Conservation (phyloP, 768 basidiomycete genomes). For the Phlegmacium glaucopus region DNA sequence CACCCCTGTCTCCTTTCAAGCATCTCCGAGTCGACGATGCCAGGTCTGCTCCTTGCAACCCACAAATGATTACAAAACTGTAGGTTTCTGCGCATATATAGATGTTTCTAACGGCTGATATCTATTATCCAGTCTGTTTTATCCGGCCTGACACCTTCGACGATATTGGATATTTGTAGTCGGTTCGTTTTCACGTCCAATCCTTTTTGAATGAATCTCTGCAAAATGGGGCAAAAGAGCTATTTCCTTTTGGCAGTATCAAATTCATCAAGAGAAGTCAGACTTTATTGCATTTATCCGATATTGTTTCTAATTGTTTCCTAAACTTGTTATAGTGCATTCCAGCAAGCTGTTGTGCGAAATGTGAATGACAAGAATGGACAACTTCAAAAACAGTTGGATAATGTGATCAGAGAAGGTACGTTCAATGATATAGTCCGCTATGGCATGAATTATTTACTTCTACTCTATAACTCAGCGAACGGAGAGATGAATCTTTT, state of each 20-base stretch:
- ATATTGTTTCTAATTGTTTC: slow-evolving; percentile 3
- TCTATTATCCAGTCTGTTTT: slow-evolving; percentile 63
- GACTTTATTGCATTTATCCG: neutral
- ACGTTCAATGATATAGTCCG: slow-evolving; percentile 1
- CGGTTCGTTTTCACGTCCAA: slow-evolving; percentile 40
- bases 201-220: neutral
- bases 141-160: slow-evolving; percentile 73
- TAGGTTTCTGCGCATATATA: slow-evolving; percentile 40
- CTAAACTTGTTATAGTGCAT: slow-evolving; percentile 46
- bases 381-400: slow-evolving; percentile 80
- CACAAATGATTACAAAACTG: slow-evolving; percentile 90
- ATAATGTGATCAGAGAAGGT: slow-evolving; percentile 87
- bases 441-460: neutral
- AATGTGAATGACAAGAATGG: slow-evolving; percentile 81
- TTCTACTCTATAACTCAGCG: slow-evolving; percentile 38
- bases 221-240: slow-evolving; percentile 42
- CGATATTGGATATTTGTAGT: slow-evolving; percentile 78
- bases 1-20: neutral
- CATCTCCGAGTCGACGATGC: neutral
- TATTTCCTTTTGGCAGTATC: slow-evolving; percentile 90
- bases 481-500: slow-evolving; percentile 74
- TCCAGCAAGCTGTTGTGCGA: slow-evolving; percentile 80
- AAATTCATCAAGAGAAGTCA: slow-evolving; percentile 82
- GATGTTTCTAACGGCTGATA: slow-evolving; percentile 4
- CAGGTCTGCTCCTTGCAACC: slow-evolving; percentile 83